A percentile compares a stretch with the other conserved stretches of the same genome.
These are phyloP conservation scores for Alternaria panax DNA, from an alignment of 2,329 filamentous ascomycete genomes.

Conservation along the genomic window DNA sequence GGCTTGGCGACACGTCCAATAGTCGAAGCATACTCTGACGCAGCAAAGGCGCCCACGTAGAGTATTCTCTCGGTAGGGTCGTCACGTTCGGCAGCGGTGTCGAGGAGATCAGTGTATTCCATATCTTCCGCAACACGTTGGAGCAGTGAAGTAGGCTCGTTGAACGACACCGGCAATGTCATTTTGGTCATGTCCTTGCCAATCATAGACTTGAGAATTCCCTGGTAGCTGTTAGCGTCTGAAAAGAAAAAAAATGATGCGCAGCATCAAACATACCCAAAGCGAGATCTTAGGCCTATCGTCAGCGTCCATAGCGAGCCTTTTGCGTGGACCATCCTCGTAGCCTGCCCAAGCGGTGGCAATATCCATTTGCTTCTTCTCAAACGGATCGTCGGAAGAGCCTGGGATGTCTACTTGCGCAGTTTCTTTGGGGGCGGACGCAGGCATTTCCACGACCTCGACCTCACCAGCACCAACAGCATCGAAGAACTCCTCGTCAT, in stretches of 20 bases:
- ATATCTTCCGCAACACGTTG: slow-evolving; percentile 97
- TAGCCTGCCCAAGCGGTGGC: slow-evolving; percentile 85
- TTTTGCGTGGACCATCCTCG: slow-evolving; percentile 82
- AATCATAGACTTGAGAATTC: slow-evolving; percentile 98
- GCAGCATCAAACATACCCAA: slow-evolving; percentile 69
- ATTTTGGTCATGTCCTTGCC: slow-evolving; percentile 99
- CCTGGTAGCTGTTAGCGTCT: slow-evolving; percentile 60
- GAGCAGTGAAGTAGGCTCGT: slow-evolving; percentile 93
- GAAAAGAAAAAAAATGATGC: background rate
- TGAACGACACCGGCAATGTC: slow-evolving; percentile 97
- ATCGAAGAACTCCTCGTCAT: slow-evolving; percentile 95
- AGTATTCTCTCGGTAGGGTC: slow-evolving; percentile 92
- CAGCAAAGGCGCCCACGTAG: slow-evolving; percentile 94
- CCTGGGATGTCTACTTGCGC: slow-evolving; percentile 45
- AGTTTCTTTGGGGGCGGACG: slow-evolving; percentile 39
- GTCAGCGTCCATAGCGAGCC: slow-evolving; percentile 88
- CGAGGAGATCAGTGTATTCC: slow-evolving; percentile 94
- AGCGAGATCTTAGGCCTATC: slow-evolving; percentile 92
- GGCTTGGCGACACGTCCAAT: slow-evolving; percentile 97
- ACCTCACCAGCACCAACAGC: slow-evolving; percentile 93
- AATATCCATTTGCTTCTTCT: slow-evolving; percentile 68
- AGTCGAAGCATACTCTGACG: slow-evolving; percentile 95
- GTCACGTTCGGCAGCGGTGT: slow-evolving; percentile 81
- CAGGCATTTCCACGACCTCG: slow-evolving; percentile 74
- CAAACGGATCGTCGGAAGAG: slow-evolving; percentile 57